Evolutionary conservation across 179 eudicot genomes (phyloP).

Genomic region (Spinacia oleracea): DNA sequence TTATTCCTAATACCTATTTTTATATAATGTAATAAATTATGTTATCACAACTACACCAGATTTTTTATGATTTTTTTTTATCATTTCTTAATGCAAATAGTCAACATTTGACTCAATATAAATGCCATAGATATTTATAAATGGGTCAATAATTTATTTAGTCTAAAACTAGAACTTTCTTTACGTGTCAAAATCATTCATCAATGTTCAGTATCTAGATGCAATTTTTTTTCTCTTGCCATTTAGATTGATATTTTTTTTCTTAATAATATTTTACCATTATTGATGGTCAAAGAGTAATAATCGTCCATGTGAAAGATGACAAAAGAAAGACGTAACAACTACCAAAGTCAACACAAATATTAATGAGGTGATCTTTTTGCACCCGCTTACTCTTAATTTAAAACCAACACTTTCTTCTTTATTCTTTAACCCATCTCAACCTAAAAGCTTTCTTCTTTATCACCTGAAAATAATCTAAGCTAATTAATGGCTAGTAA

Average conservation of each 20-base stretch:
- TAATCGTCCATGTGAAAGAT: slow-evolving; percentile 4
- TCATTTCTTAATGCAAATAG: background rate
- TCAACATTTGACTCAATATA: background rate
- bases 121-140: background rate
- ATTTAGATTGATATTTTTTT: too few species aligned
- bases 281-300: background rate
- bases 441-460: background rate
- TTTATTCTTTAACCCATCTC: background rate
- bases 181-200: background rate
- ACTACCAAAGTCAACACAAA: slow-evolving; percentile 14
- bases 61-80: too few species aligned
- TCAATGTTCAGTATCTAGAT: background rate
- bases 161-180: background rate
- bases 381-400: slow-evolving; percentile 8
- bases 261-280: too few species aligned
- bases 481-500: background rate
- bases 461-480: too few species aligned
- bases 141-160: background rate
- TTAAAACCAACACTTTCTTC: background rate
- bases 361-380: slow-evolving; percentile 13
- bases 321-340: slow-evolving; percentile 6
- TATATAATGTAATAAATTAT: too few species aligned
- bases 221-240: too few species aligned
- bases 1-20: too few species aligned
- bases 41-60: too few species aligned